These are phyloP conservation scores for Amaranthus tricolor DNA, from an alignment of 179 eudicot genomes.

Conservation along the genomic window DNA sequence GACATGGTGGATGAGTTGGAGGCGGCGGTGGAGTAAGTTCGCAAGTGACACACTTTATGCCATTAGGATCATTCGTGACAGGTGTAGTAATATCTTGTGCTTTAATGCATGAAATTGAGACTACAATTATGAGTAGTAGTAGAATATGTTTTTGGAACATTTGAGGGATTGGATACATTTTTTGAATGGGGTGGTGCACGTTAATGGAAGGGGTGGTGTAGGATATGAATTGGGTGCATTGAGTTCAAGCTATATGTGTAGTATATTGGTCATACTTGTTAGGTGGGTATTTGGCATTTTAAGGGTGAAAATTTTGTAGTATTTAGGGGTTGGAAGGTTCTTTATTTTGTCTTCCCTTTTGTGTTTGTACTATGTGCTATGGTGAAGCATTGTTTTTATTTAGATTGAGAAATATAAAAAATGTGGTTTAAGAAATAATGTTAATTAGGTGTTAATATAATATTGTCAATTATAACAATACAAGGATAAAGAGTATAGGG, in stretches of 20 bases:
- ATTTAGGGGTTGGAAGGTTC: conserved; percentile 28
- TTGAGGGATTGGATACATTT: background rate
- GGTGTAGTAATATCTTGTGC: conserved; percentile 19
- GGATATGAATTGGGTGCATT: background rate
- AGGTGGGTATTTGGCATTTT: conserved; percentile 33
- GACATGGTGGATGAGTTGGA: conserved; percentile 18
- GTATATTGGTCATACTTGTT: conserved; percentile 21
- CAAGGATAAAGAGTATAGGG: too few species aligned
- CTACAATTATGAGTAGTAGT: background rate
- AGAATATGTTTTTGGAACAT: conserved; percentile 5
- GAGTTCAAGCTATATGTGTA: conserved; percentile 5
- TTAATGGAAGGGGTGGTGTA: background rate
- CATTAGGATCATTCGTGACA: conserved; percentile 8
- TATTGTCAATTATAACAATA: background rate
- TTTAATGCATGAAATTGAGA: conserved; percentile 10
- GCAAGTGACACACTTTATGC: conserved; percentile 29
- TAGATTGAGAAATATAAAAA: background rate
- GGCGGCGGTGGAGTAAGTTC: conserved; percentile 25
- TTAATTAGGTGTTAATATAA: background rate
- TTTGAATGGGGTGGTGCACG: conserved; percentile 7
- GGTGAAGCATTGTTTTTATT: background rate
- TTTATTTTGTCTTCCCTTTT: background rate
- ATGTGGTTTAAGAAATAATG: background rate
- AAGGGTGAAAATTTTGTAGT: conserved; percentile 11
- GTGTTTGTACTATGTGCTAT: conserved; percentile 5